Percentiles rank a stretch among this genome's conserved stretches.
These are phyloP conservation scores for Colletotrichum costaricense DNA, from an alignment of 2,329 filamentous ascomycete species.

Conservation along the genomic window DNA sequence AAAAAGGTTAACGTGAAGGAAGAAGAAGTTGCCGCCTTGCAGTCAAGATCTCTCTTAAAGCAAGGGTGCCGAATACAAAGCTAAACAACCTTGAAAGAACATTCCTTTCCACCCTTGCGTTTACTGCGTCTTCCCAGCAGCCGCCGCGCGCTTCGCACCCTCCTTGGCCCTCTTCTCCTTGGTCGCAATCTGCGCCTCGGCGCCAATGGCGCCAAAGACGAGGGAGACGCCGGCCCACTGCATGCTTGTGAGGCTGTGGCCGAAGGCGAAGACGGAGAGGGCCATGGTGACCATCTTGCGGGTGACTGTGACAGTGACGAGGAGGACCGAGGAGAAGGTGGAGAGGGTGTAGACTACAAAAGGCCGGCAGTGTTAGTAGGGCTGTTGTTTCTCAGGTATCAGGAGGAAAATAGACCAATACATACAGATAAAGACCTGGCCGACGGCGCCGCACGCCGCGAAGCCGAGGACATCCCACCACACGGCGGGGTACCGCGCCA, in stretches of 20 bases:
- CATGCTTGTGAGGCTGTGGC: conserved; percentile 85
- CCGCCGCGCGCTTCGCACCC: conserved; percentile 62
- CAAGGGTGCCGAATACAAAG: not conserved
- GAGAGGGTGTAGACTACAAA: conserved; percentile 84
- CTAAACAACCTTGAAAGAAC: not conserved
- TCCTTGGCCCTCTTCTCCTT: conserved; percentile 87
- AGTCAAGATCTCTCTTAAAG: not conserved
- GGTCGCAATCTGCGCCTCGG: conserved; percentile 85
- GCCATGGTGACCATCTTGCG: conserved; percentile 99
- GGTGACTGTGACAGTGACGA: conserved; percentile 97
- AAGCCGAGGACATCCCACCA: conserved; percentile 92
- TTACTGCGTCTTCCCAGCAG: conserved; percentile 46
- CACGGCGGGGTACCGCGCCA: conserved; percentile 82
- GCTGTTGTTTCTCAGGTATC: not conserved
- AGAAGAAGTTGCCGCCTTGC: not conserved
- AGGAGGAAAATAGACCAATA: not conserved
- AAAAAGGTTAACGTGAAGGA: not conserved
- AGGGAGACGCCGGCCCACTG: conserved; percentile 94
- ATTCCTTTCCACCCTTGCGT: not conserved
- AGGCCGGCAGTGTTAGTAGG: not conserved
- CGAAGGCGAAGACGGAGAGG: conserved; percentile 93
- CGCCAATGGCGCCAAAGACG: conserved; percentile 95
- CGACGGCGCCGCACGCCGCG: conserved; percentile 88
- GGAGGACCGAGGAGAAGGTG: conserved; percentile 88
- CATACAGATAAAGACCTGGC: conserved; percentile 93